Percentiles rank a stretch among this genome's conserved stretches.
Evolutionary conservation across 257 asterid species (phyloP).

Genomic region (Buddleja alternifolia): DNA sequence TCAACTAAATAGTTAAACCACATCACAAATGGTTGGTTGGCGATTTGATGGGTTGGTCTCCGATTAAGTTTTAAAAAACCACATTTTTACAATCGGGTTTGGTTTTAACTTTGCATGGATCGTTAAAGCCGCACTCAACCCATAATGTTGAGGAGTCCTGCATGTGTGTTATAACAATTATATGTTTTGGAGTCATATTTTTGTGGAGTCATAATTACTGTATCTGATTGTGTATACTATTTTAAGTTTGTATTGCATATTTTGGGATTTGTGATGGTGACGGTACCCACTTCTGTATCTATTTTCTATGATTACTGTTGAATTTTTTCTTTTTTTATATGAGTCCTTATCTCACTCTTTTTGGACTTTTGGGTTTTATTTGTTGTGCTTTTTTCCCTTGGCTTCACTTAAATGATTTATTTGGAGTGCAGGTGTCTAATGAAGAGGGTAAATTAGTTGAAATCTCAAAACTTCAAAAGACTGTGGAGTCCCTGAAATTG

Average conservation of each 20-base stretch:
- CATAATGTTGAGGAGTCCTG: not conserved
- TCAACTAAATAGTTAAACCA: too few relatives aligned
- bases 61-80: too few relatives aligned
- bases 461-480: conserved; percentile 86
- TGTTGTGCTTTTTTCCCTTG: conserved; percentile 17
- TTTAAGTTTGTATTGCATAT: not conserved
- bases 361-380: conserved; percentile 17
- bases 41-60: too few relatives aligned
- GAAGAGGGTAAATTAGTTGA: conserved; percentile 85
- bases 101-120: too few relatives aligned
- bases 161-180: not conserved
- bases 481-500: conserved; percentile 76
- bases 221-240: conserved; percentile 1
- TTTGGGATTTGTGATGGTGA: not conserved
- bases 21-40: too few relatives aligned
- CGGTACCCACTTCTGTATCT: not conserved
- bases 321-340: not conserved
- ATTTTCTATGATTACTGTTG: not conserved
- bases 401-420: conserved; percentile 27
- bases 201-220: not conserved
- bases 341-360: not conserved
- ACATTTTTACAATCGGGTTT: too few relatives aligned
- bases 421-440: conserved; percentile 68
- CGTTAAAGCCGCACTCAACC: too few relatives aligned
- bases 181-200: not conserved